These are phyloP conservation scores for Xylaria castorea DNA, from an alignment of 495 filamentous ascomycete genomes.

Conservation along the genomic window DNA sequence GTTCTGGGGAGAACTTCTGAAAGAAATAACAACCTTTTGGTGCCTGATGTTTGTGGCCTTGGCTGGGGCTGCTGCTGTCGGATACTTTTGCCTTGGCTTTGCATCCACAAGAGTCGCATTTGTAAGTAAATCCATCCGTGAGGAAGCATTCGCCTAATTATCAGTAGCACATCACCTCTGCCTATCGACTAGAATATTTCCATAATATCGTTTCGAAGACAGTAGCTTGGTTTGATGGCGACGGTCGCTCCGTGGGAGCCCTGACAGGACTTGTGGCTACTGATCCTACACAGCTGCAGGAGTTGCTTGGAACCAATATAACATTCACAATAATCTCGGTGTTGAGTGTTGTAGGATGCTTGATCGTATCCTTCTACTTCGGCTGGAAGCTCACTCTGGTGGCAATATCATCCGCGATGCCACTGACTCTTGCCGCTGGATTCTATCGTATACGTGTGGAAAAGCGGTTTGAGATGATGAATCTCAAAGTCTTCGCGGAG, in stretches of 20 bases:
- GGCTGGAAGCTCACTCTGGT: slow-evolving; percentile 65
- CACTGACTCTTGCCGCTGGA: slow-evolving; percentile 56
- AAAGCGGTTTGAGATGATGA: slow-evolving; percentile 59
- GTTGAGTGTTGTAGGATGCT: slow-evolving; percentile 55
- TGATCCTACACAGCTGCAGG: slow-evolving; percentile 67
- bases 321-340: slow-evolving; percentile 57
- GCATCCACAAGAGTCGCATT: slow-evolving; percentile 59
- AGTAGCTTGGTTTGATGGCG: slow-evolving; percentile 65
- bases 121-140: slow-evolving; percentile 38
- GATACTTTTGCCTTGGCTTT: slow-evolving; percentile 62
- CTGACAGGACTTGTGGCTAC: slow-evolving; percentile 60
- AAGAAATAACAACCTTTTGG: slow-evolving; percentile 62
- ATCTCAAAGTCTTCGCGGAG: slow-evolving; percentile 59
- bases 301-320: slow-evolving; percentile 65
- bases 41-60: slow-evolving; percentile 70
- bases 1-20: slow-evolving; percentile 50
- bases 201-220: slow-evolving; percentile 61
- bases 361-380: slow-evolving; percentile 59
- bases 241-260: slow-evolving; percentile 56
- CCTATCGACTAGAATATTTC: slow-evolving; percentile 67
- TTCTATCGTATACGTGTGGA: slow-evolving; percentile 61
- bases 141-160: neutral
- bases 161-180: slow-evolving; percentile 52
- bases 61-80: slow-evolving; percentile 55
- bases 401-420: slow-evolving; percentile 56